Evolutionary conservation across 495 filamentous ascomycete species (phyloP), one percentile per base, ranked within the genome.

Genomic region (Umbilicaria muhlenbergii): DNA sequence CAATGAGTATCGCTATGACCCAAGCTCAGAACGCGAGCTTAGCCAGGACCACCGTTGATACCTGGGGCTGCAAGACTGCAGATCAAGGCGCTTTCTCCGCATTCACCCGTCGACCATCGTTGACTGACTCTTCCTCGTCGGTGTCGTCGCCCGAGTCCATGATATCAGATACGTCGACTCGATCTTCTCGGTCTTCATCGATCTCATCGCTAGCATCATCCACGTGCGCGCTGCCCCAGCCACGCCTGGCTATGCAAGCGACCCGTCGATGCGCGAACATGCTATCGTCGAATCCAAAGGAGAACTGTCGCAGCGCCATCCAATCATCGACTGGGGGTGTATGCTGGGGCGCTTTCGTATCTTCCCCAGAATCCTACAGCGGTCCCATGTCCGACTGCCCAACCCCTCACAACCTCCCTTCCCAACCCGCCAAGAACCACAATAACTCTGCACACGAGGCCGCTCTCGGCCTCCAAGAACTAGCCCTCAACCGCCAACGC

Each of bases 141-240:
- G 70, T 75, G 34, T 92, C 86, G 41, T 92, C 86, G 32, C 86
- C 86, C 36, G 86, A 93, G 51, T 92, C 86, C 44, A 88, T 91
- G 84, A 65, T 92, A 18, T 91, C 84, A 38, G 86, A 92, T 61
- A 77, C 69, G 38, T 88, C 82, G 34, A 67, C 70, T 31, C 63
- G 58, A 41, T 49, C 62, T 36, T 68, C 65, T 4, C 59, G 66
- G 42, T 62, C 66, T 17, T 70, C 66, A 3, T 69, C 66, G 44
- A 66, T 69, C 41, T 69, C 65, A 36, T 68, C 66, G 39, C 51
- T 66, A 56, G 77, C 80, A 36, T 83, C 78, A 41, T 66, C 70
- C 48, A 67, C 68, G 50, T 70, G 67, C 68, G 81, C 77, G 72
- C 74, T 78, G 51, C 61, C 58, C 60, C 72, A 64, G 55, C 71